Evolutionary conservation across 441 rosid species (phyloP).

Genomic region (Croton laevigatus): DNA sequence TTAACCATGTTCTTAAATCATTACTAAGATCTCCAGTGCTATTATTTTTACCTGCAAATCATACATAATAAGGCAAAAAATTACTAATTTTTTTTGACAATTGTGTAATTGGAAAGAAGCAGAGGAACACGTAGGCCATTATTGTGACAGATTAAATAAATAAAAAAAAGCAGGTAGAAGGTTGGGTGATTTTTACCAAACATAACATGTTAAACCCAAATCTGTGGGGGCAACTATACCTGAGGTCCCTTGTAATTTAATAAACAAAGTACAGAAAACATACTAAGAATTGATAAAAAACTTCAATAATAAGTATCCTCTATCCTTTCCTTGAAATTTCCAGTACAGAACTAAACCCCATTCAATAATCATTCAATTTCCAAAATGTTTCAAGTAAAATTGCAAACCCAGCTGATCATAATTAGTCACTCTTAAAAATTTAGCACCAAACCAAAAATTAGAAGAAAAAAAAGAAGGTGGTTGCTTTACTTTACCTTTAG

Average conservation of each 20-base stretch:
- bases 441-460: neutral
- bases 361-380: neutral
- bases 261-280: neutral
- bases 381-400: neutral
- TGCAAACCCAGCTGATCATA: neutral
- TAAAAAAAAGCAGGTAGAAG: neutral
- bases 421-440: neutral
- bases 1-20: slow-evolving; percentile 74
- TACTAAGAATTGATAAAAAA: too few species aligned
- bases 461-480: neutral
- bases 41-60: slow-evolving; percentile 50
- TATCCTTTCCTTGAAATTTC: neutral
- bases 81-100: neutral
- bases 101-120: neutral
- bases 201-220: neutral
- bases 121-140: neutral
- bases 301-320: too few species aligned
- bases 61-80: neutral
- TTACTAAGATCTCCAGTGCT: slow-evolving; percentile 72
- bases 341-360: neutral
- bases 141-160: neutral
- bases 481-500: slow-evolving; percentile 39
- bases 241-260: slow-evolving; percentile 9
- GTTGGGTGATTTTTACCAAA: neutral
- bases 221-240: neutral